Base-by-base conservation (phyloP, 768 basidiomycete genomes). In the Cystobasidium ongulense region DNA sequence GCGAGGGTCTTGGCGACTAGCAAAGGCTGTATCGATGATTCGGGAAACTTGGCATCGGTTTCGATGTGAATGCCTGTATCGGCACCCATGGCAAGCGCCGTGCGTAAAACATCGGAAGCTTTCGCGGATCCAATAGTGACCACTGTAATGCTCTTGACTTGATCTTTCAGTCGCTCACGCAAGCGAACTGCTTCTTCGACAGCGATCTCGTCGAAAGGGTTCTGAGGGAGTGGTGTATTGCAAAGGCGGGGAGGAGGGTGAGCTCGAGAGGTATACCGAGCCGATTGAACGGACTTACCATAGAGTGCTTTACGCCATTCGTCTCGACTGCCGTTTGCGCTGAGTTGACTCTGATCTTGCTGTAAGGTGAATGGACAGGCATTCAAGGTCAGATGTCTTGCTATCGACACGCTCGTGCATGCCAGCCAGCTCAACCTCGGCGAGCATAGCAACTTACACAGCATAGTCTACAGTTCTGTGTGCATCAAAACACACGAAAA, bases 131-230 rank as follows among this genome's bases (percentile, higher is more conserved):
- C 96, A 77, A 99, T 91, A n/a, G 92, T 90, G 54, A 97, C 86
- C 43, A 90, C 92, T 61, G 89, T 92, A 79, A 99, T 98, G 67
- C 88, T 88, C 78, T 89, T 88, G 76, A 97, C 87, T 18, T 82
- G 83, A 74, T 87, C 86, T 79, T 90, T 90, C 78, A 88, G 86
- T 71, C 85, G 85, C 80, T 96, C 91, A 39, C 95, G 90, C n/a
- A 97, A 83, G 59, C 92, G 90, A 61, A 97, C 88, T 67, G 96
- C 95, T 81, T 98, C 96, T 83, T 99, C 96, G 68, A 99, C 90
- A 70, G 95, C 95, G 94, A 98, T 98, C 83, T 99, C 96, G 81
- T 98, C 95, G 79, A 97, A 98, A 0, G 96, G 95, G 82, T 98
- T 98, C 94, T 97, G 78, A 5, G 66, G 10, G 18, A 21, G 31